Conservation (phyloP, 805 yeast species). For the Metschnikowia peoriensis region DNA sequence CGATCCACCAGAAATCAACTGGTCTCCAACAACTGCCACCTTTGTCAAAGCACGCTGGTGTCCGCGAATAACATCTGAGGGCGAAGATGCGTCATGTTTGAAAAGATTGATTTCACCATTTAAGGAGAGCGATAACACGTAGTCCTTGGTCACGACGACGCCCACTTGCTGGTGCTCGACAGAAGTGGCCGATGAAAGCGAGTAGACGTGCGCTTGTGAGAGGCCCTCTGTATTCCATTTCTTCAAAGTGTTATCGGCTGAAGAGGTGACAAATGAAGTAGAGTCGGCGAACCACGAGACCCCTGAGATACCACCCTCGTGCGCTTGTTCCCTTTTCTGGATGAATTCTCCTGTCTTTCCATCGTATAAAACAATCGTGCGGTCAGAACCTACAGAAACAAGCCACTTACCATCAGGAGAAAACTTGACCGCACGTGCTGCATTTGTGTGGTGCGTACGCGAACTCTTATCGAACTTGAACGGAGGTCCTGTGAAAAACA, state of each 20-base stretch:
- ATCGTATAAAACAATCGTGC: conserved; percentile 73
- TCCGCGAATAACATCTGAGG: conserved; percentile 53
- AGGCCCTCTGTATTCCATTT: conserved; percentile 51
- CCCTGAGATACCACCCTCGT: conserved; percentile 80
- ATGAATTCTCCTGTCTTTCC: conserved; percentile 82
- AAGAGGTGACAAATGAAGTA: conserved; percentile 64
- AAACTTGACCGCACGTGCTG: conserved; percentile 76
- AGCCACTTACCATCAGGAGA: conserved; percentile 77
- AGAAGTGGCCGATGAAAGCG: conserved; percentile 22
- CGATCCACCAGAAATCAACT: conserved; percentile 65
- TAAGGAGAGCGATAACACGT: conserved; percentile 62
- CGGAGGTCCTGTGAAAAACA: conserved; percentile 90
- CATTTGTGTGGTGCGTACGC: conserved; percentile 72
- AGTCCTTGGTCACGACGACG: conserved; percentile 61
- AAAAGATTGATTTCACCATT: conserved; percentile 72
- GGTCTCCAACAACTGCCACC: conserved; percentile 28
- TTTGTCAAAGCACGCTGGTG: conserved; percentile 84
- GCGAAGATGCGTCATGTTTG: conserved; percentile 29
- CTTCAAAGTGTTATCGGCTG: conserved; percentile 79
- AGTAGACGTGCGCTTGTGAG: conserved; percentile 49
- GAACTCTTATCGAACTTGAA: conserved; percentile 77
- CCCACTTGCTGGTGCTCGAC: conserved; percentile 78
- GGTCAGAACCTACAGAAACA: conserved; percentile 83
- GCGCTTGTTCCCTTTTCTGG: conserved; percentile 50
- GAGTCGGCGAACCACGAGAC: conserved; percentile 65